Evolutionary conservation across 2,329 filamentous ascomycete species (phyloP).

Genomic region (Plenodomus lindquistii): DNA sequence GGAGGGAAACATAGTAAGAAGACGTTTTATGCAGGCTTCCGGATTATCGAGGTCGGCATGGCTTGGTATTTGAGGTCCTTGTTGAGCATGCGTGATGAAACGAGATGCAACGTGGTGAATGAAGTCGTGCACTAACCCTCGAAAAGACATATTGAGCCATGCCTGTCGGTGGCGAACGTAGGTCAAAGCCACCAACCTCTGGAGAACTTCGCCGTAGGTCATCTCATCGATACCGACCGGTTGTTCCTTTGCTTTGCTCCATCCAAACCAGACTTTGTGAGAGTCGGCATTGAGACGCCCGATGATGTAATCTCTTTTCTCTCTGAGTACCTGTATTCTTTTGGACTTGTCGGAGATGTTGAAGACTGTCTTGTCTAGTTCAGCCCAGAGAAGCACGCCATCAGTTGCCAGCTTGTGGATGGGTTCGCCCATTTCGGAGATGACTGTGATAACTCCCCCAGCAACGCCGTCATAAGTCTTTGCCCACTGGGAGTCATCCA

Average conservation of each 20-base stretch:
- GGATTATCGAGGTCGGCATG: too few species aligned
- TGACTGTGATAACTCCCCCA: conserved; percentile 75
- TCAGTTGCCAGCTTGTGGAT: conserved; percentile 95
- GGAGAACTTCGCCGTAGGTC: too few species aligned
- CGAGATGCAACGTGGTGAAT: too few species aligned
- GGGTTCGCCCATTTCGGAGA: conserved; percentile 95
- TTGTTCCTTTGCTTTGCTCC: conserved; percentile 78
- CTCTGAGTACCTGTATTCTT: conserved; percentile 82
- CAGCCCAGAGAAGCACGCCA: conserved; percentile 89
- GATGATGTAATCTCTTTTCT: conserved; percentile 88
- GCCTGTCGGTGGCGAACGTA: too few species aligned
- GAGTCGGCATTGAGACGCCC: conserved; percentile 95
- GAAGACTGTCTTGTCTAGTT: conserved; percentile 97
- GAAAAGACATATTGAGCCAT: too few species aligned
- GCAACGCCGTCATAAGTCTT: conserved; percentile 47
- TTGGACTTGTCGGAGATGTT: conserved; percentile 54
- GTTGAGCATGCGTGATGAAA: too few species aligned
- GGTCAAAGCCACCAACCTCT: too few species aligned
- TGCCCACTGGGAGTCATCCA: conserved; percentile 85
- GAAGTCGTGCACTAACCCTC: too few species aligned
- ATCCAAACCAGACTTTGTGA: conserved; percentile 96
- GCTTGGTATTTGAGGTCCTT: too few species aligned
- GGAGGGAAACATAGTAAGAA: too few species aligned
- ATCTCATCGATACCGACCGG: conserved; percentile 90
- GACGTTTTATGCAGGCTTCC: too few species aligned